Evolutionary conservation across 495 filamentous ascomycete species (phyloP).

Genomic region (Talaromyces adpressus): DNA sequence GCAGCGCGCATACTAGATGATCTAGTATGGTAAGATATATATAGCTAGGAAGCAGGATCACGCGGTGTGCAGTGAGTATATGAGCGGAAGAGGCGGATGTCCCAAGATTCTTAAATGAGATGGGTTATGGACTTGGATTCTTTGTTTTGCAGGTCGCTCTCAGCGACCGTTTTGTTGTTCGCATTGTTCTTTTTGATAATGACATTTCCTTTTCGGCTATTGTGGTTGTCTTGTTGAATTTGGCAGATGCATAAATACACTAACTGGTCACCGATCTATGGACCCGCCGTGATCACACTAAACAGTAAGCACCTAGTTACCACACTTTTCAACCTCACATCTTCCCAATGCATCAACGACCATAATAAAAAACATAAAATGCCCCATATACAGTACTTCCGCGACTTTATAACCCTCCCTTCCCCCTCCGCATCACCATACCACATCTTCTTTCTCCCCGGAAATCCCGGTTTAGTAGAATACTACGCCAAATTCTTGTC

Average conservation of each 20-base stretch:
- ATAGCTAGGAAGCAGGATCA: background rate
- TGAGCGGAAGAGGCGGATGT: too few relatives aligned
- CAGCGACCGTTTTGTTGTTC: background rate
- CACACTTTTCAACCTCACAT: background rate
- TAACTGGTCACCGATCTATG: background rate
- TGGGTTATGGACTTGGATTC: background rate
- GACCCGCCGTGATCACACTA: background rate
- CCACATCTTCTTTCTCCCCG: constrained; percentile 65
- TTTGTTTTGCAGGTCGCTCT: background rate
- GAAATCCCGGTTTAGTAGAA: constrained; percentile 77
- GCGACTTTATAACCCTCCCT: background rate
- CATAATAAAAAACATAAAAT: background rate
- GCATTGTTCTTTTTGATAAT: background rate
- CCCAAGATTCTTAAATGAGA: background rate
- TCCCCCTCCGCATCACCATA: constrained; percentile 11
- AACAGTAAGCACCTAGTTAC: too few relatives aligned
- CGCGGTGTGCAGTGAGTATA: too few relatives aligned
- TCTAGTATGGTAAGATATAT: background rate
- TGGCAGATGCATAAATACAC: background rate
- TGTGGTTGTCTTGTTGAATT: background rate
- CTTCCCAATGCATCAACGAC: background rate
- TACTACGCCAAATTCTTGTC: constrained; percentile 75
- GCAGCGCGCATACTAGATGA: too few relatives aligned
- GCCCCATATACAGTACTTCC: background rate
- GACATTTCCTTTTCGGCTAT: background rate